A percentile compares a stretch with the other conserved stretches of the same genome.
Evolutionary conservation across 148 eudicot species (phyloP).

Genomic region (Linanthus parryae): DNA sequence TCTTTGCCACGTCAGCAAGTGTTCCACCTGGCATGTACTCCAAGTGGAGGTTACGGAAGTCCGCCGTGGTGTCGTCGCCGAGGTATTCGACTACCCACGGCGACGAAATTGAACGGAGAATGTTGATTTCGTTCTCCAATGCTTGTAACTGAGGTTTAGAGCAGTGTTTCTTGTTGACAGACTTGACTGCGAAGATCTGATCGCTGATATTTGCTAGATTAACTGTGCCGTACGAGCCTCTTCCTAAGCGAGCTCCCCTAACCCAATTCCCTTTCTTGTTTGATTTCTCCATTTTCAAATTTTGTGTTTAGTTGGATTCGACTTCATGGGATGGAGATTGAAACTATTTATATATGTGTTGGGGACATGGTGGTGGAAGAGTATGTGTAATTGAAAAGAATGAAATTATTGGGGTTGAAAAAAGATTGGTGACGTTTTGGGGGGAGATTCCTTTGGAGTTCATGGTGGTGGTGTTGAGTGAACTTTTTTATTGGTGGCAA

Average conservation of each 20-base stretch:
- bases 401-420: no score
- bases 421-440: conserved; percentile 8
- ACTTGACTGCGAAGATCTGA: conserved; percentile 59
- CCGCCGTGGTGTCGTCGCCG: conserved; percentile 40
- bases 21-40: conserved; percentile 71
- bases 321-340: background rate
- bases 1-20: conserved; percentile 29
- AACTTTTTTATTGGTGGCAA: no score
- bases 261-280: conserved; percentile 24
- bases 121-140: conserved; percentile 50
- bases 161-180: conserved; percentile 23
- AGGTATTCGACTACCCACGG: conserved; percentile 50
- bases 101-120: conserved; percentile 43
- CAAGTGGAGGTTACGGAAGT: conserved; percentile 42
- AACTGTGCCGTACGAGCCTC: conserved; percentile 64
- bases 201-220: conserved; percentile 25
- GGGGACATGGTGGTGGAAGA: background rate
- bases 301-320: background rate
- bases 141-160: conserved; percentile 23
- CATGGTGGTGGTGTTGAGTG: no score
- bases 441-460: conserved; percentile 5
- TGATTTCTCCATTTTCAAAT: conserved; percentile 9
- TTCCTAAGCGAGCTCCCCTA: conserved; percentile 48
- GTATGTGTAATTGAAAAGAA: no score
- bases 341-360: conserved; percentile 6